Conservation (phyloP, 2,329 filamentous ascomycete genomes). For the Juglanconis juglandina region DNA sequence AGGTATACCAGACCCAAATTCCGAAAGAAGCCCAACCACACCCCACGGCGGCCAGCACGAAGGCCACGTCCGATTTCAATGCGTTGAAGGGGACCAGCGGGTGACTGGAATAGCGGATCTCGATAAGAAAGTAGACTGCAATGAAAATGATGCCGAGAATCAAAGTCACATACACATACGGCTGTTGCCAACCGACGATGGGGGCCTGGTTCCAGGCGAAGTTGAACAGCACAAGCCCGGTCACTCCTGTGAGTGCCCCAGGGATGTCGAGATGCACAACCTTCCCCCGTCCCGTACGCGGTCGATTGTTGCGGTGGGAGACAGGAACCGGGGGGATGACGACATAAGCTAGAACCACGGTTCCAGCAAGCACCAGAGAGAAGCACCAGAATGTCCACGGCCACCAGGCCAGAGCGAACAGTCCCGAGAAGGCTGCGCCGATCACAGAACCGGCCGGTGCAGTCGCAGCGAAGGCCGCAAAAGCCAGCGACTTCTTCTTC, state of each 20-base stretch:
- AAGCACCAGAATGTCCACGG: slow-evolving; percentile 29
- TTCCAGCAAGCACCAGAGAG: slow-evolving; percentile 20
- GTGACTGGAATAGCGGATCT: slow-evolving; percentile 39
- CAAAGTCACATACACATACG: slow-evolving; percentile 48
- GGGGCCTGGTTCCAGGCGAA: slow-evolving; percentile 58
- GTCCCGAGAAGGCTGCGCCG: slow-evolving; percentile 29
- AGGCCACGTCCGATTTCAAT: slow-evolving; percentile 44
- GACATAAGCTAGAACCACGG: slow-evolving; percentile 23
- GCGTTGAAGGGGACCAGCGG: slow-evolving; percentile 57
- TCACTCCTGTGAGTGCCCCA: slow-evolving; percentile 36
- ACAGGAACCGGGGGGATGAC: slow-evolving; percentile 20
- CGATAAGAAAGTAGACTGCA: slow-evolving; percentile 47
- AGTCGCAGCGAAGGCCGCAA: slow-evolving; percentile 31
- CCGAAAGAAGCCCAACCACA: slow-evolving; percentile 54
- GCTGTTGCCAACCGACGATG: slow-evolving; percentile 46
- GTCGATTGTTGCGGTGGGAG: background rate
- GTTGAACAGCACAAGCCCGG: slow-evolving; percentile 51
- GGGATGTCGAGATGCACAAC: slow-evolving; percentile 24
- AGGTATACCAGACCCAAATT: slow-evolving; percentile 50
- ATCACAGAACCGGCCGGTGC: slow-evolving; percentile 24
- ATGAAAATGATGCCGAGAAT: slow-evolving; percentile 51
- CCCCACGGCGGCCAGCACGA: slow-evolving; percentile 52
- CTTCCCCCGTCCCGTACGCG: background rate
- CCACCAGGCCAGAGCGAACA: slow-evolving; percentile 28
- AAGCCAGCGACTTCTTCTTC: slow-evolving; percentile 29